Percentiles rank a stretch among this genome's conserved stretches.
phyloP scores from a whole-genome alignment of 257 asterid genomes.

The Nicotiana knightiana region DNA sequence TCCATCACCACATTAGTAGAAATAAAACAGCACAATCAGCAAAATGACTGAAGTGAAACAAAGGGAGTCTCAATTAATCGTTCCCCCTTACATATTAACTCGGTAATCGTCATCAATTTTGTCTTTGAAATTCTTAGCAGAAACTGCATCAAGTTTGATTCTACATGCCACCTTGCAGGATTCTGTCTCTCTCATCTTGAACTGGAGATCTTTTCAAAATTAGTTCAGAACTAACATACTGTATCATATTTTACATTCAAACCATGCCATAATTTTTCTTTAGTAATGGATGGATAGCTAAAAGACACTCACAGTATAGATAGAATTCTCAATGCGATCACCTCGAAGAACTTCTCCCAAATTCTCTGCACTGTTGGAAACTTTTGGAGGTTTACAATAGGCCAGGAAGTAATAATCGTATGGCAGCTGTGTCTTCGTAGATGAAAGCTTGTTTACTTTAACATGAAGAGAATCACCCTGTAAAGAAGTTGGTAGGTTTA shows the following conservation, averaged over 20 bases:
- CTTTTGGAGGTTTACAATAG: constrained; percentile 39
- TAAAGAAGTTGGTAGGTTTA: neutral
- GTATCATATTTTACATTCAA: neutral
- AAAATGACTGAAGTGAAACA: neutral
- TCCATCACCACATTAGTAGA: neutral
- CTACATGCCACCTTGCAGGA: constrained; percentile 42
- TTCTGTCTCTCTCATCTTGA: constrained; percentile 36
- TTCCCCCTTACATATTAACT: constrained; percentile 36
- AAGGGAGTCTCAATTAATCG: neutral
- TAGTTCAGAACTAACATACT: neutral
- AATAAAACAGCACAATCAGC: neutral
- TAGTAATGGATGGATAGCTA: neutral
- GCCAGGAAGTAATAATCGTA: constrained; percentile 45
- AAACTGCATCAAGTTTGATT: constrained; percentile 27
- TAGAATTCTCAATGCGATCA: constrained; percentile 48
- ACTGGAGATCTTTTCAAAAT: constrained; percentile 23
- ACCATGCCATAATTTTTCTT: neutral
- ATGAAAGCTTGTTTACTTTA: constrained; percentile 50
- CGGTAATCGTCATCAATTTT: constrained; percentile 41
- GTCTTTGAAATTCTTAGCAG: constrained; percentile 16
- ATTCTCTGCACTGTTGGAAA: constrained; percentile 22
- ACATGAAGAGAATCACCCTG: constrained; percentile 53
- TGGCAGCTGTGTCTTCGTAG: constrained; percentile 13
- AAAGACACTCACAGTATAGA: constrained; percentile 36
- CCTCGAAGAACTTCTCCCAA: constrained; percentile 7